Percentiles rank a stretch among this genome's conserved stretches.
phyloP scores from a whole-genome alignment of 805 yeast genomes.

The Kazachstania kunashirensis region DNA sequence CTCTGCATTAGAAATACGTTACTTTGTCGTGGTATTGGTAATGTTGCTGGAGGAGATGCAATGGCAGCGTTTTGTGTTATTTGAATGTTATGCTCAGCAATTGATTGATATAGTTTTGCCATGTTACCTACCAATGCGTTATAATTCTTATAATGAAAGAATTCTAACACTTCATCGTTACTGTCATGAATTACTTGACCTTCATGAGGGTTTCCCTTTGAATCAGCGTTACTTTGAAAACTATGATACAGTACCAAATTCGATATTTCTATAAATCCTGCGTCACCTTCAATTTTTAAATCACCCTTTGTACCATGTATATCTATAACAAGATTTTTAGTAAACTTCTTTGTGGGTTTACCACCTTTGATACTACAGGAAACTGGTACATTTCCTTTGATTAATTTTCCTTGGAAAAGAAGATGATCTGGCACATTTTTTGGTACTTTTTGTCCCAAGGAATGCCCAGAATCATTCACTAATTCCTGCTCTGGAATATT shows the following conservation, averaged over 20 bases:
- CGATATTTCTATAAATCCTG: constrained; percentile 18
- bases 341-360: constrained; percentile 15
- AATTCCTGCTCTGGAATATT: constrained; percentile 13
- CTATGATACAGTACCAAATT: constrained; percentile 16
- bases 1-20: constrained; percentile 9
- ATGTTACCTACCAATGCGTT: constrained; percentile 17
- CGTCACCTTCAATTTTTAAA: constrained; percentile 18
- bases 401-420: constrained; percentile 14
- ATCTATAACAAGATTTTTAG: constrained; percentile 18
- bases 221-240: background rate
- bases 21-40: background rate
- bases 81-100: constrained; percentile 9
- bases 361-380: constrained; percentile 19
- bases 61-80: no score
- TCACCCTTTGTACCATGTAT: constrained; percentile 20
- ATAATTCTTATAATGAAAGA: constrained; percentile 16
- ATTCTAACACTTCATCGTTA: constrained; percentile 15
- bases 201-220: background rate
- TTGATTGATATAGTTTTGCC: constrained; percentile 13
- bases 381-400: constrained; percentile 14
- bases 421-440: constrained; percentile 18
- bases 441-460: constrained; percentile 6
- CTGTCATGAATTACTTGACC: constrained; percentile 3
- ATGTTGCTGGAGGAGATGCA: background rate
- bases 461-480: constrained; percentile 11